These are phyloP conservation scores for Starmerella asiatica DNA, from an alignment of 805 yeast genomes.

Conservation along the genomic window DNA sequence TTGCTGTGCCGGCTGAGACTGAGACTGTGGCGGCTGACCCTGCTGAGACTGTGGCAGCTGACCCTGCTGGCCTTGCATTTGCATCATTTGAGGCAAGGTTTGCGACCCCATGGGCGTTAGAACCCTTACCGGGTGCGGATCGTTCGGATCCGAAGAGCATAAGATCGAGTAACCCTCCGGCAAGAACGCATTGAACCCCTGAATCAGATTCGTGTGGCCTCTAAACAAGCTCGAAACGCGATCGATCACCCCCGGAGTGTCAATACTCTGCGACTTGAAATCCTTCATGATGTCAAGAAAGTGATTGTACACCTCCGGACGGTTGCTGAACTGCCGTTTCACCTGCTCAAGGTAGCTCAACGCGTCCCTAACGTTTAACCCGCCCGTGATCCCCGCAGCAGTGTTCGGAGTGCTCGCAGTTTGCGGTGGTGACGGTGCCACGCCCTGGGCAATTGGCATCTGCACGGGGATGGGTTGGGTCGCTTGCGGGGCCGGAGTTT, in stretches of 20 bases:
- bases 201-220: conserved; percentile 84
- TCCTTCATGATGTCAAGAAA: conserved; percentile 98
- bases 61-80: conserved; percentile 9
- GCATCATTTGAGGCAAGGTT: conserved; percentile 12
- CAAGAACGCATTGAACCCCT: conserved; percentile 92
- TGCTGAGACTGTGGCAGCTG: conserved; percentile 6
- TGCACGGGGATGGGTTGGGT: neutral
- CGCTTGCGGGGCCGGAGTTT: conserved; percentile 5
- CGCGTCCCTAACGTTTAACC: conserved; percentile 86
- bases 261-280: conserved; percentile 88
- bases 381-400: conserved; percentile 5
- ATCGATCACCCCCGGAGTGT: conserved; percentile 97
- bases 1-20: conserved; percentile 1
- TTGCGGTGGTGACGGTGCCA: neutral
- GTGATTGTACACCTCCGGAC: conserved; percentile 91
- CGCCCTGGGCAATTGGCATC: conserved; percentile 10
- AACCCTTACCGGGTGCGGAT: conserved; percentile 83
- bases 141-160: conserved; percentile 77
- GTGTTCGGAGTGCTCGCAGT: conserved; percentile 6
- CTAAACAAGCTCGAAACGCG: conserved; percentile 81
- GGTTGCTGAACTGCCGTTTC: conserved; percentile 76
- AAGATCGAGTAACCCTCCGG: conserved; percentile 94
- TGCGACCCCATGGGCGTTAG: conserved; percentile 86
- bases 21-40: conserved; percentile 3
- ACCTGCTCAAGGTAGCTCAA: conserved; percentile 90